Evolutionary conservation across 148 eudicot species (phyloP).

Genomic region (Polygonum aviculare): DNA sequence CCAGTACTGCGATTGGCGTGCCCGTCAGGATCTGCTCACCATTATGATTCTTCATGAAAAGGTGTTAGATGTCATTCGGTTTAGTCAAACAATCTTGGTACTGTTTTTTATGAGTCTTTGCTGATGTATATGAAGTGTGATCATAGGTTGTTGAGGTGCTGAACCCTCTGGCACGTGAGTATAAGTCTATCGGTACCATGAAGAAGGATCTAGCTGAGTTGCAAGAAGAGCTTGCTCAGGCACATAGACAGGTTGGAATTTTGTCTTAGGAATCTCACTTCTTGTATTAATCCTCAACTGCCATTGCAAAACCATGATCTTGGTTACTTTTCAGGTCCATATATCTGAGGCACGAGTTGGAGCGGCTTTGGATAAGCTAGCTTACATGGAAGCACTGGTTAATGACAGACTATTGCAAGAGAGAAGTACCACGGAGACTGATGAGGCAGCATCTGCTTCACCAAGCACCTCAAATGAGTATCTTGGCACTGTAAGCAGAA

Average conservation of each 20-base stretch:
- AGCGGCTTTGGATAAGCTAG: conserved; percentile 83
- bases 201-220: conserved; percentile 81
- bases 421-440: conserved; percentile 31
- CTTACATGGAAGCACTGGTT: conserved; percentile 83
- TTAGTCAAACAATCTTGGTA: not conserved
- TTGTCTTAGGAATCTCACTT: not conserved
- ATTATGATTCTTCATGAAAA: conserved; percentile 92
- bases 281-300: not conserved
- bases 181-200: conserved; percentile 78
- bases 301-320: conserved; percentile 6
- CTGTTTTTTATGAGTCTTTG: not conserved
- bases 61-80: conserved; percentile 24
- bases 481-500: conserved; percentile 30
- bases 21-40: conserved; percentile 85
- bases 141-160: conserved; percentile 85
- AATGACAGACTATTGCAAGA: conserved; percentile 82
- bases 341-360: conserved; percentile 87
- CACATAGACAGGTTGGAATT: conserved; percentile 70
- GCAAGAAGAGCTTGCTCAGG: conserved; percentile 74
- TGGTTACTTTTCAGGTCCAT: conserved; percentile 49
- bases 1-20: conserved; percentile 95
- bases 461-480: conserved; percentile 47
- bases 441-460: conserved; percentile 24
- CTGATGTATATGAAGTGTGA: not conserved
- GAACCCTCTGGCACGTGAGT: conserved; percentile 90